These are phyloP conservation scores for Backusella tarrabulga DNA, from an alignment of 192 early-diverging fungal species.

Conservation along the genomic window DNA sequence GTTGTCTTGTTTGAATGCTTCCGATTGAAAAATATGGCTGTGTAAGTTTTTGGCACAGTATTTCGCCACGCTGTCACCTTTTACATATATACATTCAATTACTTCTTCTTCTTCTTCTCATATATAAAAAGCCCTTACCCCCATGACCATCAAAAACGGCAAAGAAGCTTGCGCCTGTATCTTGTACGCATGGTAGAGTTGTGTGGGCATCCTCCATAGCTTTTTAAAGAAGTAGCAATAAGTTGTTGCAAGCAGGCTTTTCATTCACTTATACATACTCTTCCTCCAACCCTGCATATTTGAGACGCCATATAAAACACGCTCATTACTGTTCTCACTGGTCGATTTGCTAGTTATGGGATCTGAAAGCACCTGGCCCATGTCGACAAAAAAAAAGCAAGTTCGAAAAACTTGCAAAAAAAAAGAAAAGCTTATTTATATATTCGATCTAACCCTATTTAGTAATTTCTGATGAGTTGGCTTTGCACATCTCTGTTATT, in stretches of 20 bases:
- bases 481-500: no score
- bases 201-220: slow-evolving; percentile 99
- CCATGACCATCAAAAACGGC: slow-evolving; percentile 98
- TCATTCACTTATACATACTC: slow-evolving; percentile 41
- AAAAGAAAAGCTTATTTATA: background rate
- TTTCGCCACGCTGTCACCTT: slow-evolving; percentile 74
- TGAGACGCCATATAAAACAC: slow-evolving; percentile 81
- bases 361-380: slow-evolving; percentile 96
- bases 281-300: slow-evolving; percentile 98
- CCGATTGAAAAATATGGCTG: slow-evolving; percentile 61
- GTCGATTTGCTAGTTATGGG: slow-evolving; percentile 89
- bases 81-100: background rate
- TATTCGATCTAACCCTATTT: background rate
- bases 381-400: slow-evolving; percentile 26
- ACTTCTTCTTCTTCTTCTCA: background rate
- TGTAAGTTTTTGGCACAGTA: slow-evolving; percentile 81
- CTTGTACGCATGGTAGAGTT: slow-evolving; percentile 69
- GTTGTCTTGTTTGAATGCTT: slow-evolving; percentile 60
- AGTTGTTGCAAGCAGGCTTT: background rate
- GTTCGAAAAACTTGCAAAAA: no score
- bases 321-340: slow-evolving; percentile 67
- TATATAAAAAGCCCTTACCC: slow-evolving; percentile 40
- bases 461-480: no score
- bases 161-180: slow-evolving; percentile 79
- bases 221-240: slow-evolving; percentile 15